A percentile compares a stretch with the other conserved stretches of the same genome.
Conservation (phyloP, 495 filamentous ascomycete genomes). For the Xylona heveae region DNA sequence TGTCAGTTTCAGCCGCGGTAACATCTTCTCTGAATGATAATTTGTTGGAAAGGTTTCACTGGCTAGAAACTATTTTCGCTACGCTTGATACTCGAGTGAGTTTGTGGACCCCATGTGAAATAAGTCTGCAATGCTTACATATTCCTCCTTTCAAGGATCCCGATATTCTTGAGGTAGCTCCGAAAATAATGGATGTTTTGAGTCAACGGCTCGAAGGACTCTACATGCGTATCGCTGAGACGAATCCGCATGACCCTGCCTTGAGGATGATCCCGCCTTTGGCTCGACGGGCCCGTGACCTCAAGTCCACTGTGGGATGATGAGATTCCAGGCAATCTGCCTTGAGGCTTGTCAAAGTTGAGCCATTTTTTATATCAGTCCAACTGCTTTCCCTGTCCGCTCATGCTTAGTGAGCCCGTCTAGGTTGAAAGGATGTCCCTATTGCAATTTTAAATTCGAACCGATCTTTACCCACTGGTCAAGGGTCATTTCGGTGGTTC, state of each 20-base stretch:
- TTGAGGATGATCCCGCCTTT: constrained; percentile 39
- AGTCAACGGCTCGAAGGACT: constrained; percentile 47
- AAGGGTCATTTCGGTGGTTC: too few species aligned
- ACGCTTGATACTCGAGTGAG: constrained; percentile 27
- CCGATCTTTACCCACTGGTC: too few species aligned
- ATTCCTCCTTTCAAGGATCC: constrained; percentile 33
- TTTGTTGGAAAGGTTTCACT: constrained; percentile 43
- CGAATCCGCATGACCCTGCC: constrained; percentile 34
- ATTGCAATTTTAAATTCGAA: too few species aligned
- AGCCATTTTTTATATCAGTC: too few species aligned
- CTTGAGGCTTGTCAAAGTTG: too few species aligned
- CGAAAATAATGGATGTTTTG: constrained; percentile 51
- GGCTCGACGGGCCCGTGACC: constrained; percentile 29
- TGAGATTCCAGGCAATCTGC: too few species aligned
- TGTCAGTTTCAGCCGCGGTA: constrained; percentile 70
- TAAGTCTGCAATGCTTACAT: constrained; percentile 11
- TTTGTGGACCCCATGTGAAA: constrained; percentile 4
- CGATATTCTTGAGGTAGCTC: constrained; percentile 51
- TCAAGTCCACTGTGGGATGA: constrained; percentile 15
- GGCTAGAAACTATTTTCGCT: constrained; percentile 54
- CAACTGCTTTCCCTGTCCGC: too few species aligned
- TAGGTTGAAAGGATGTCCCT: too few species aligned
- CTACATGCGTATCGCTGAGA: constrained; percentile 43
- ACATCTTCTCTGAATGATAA: constrained; percentile 46
- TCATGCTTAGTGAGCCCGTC: too few species aligned